Percentiles rank a stretch among this genome's conserved stretches.
Conservation (phyloP, 2,329 filamentous ascomycete genomes). For the Cercospora janseana region DNA sequence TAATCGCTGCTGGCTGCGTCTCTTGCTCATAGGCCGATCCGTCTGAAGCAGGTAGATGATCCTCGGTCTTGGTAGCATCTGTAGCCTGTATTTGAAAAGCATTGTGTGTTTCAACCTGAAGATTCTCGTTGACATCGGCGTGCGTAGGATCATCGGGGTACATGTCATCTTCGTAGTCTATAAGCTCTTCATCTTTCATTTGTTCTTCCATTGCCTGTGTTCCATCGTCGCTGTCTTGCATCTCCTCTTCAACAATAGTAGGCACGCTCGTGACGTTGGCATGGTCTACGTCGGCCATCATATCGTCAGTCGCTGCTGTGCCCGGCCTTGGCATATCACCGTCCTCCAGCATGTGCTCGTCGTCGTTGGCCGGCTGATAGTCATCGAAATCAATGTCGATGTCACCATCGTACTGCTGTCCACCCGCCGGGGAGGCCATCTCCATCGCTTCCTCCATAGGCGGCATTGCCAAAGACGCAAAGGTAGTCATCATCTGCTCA, state of each 20-base stretch:
- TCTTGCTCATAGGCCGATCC: too few species aligned
- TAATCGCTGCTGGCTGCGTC: too few species aligned
- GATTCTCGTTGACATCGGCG: conserved; percentile 8
- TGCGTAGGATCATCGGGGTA: conserved; percentile 7
- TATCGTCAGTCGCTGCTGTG: conserved; percentile 35
- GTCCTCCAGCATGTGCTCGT: conserved; percentile 59
- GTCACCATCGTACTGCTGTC: conserved; percentile 48
- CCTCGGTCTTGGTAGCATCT: too few species aligned
- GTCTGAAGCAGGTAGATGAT: too few species aligned
- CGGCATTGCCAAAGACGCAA: conserved; percentile 29
- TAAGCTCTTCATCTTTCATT: conserved; percentile 38
- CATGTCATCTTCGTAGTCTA: conserved; percentile 39
- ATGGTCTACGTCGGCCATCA: conserved; percentile 36
- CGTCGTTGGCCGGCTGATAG: conserved; percentile 43
- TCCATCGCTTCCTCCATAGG: conserved; percentile 55
- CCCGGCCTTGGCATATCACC: conserved; percentile 43
- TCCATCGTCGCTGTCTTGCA: conserved; percentile 31
- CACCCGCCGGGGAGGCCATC: conserved; percentile 50
- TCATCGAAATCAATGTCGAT: conserved; percentile 61
- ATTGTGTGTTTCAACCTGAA: conserved; percentile 8
- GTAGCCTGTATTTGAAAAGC: too few species aligned
- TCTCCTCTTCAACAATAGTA: conserved; percentile 31
- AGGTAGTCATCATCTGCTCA: conserved; percentile 28
- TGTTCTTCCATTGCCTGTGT: conserved; percentile 12
- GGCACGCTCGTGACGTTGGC: conserved; percentile 34